phyloP scores from a whole-genome alignment of 208 protist species.

The Leishmania lainsoni region DNA sequence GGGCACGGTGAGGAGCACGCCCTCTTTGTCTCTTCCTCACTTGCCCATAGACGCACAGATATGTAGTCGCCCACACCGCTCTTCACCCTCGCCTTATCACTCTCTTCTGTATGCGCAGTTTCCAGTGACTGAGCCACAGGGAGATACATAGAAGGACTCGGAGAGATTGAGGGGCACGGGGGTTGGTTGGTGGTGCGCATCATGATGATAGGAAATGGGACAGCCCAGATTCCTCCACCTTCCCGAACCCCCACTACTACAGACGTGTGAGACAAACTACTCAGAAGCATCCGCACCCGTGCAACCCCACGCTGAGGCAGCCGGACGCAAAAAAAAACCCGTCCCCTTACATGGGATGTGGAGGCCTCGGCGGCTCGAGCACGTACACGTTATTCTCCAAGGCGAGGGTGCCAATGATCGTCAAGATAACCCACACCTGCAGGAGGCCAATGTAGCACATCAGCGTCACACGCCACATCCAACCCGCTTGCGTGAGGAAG shows the following conservation, averaged over 20 bases:
- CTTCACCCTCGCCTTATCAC: neutral
- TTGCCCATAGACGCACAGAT: neutral
- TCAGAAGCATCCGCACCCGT: neutral
- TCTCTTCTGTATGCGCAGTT: neutral
- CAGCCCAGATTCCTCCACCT: no score
- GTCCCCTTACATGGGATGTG: neutral
- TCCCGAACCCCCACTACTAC: no score
- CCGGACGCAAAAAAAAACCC: neutral
- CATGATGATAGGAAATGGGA: neutral
- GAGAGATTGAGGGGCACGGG: neutral
- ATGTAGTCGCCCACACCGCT: neutral
- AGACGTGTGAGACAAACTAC: neutral
- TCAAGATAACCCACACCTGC: conserved; percentile 50
- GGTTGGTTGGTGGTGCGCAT: neutral
- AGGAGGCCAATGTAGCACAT: conserved; percentile 56
- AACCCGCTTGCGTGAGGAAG: conserved; percentile 31
- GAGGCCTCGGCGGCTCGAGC: neutral
- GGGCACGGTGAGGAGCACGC: neutral
- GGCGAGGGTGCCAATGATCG: conserved; percentile 23
- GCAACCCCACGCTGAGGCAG: neutral
- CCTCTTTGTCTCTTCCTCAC: neutral
- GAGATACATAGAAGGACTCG: neutral
- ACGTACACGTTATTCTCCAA: neutral
- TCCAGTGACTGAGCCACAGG: neutral
- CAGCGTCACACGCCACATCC: conserved; percentile 41